Base-by-base conservation (phyloP, 306 rosid species). In the Morella rubra region DNA sequence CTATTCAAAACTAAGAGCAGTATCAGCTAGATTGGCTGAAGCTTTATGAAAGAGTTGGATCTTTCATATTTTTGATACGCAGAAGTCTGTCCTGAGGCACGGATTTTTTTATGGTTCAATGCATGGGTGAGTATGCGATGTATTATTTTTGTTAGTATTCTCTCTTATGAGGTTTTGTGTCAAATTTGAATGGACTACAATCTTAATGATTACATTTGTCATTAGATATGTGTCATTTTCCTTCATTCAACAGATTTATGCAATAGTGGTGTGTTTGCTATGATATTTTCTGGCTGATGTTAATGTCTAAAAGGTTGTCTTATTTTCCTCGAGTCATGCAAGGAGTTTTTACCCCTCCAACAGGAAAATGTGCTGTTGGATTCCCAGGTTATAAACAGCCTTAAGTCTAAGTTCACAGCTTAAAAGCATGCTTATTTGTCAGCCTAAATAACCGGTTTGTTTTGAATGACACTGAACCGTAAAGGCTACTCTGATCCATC, bases 21-120 rank as follows among this genome's bases (percentile, higher is more conserved):
- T 93, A 46, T 83, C 94, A 58, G 89, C 95, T 19, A 93, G 96
- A 83, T 64, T 93, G 79, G 93, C 95, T 3, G 95, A 93, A 80
- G 87, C 91, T 84, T 89, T 93, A 86, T 93, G 86, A 86, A n/a
- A 9, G 46, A 3, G 24, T 41, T 44, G 71, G 59, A 44, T 81
- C 58, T 74, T 68, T 47, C 53, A 22, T 22, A 50, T 42, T 50
- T 65, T 46, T 32, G 51, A 67, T 74, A 41, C 7, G 13, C 10
- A 14, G 60, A 65, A 24, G 44, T n/a, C 46, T 73, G 16, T 61
- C 83, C 40, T 55, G 72, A 18, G 70, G 16, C 24, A 1, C 41
- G 18, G 46, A 46, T 24, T 22, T 70, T 27, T 20, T 11, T 41
- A 24, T 45, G 7, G 44, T 20, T 19, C 55, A 20, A 46, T 5